These are phyloP conservation scores for Heteromeles arbutifolia DNA, from an alignment of 306 rosid genomes.

Conservation along the genomic window DNA sequence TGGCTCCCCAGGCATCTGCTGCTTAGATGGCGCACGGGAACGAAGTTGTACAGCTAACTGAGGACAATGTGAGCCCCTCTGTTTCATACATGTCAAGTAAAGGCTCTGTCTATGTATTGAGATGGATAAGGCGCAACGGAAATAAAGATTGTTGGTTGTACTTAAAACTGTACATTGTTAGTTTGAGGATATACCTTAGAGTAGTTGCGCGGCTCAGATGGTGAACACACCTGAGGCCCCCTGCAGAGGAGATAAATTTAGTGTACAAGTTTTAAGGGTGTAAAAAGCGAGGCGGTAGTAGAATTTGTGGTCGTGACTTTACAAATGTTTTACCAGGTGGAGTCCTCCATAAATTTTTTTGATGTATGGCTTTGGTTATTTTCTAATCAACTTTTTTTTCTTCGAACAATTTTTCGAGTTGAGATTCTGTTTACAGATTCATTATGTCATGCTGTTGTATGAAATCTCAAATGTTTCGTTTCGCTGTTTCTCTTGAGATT, in stretches of 20 bases:
- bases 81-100: constrained; percentile 26
- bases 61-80: constrained; percentile 41
- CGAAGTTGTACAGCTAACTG: constrained; percentile 48
- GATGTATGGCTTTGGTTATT: constrained; percentile 10
- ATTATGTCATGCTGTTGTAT: neutral
- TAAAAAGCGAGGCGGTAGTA: constrained; percentile 38
- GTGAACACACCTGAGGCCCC: constrained; percentile 28
- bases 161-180: constrained; percentile 50
- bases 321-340: constrained; percentile 32
- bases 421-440: neutral
- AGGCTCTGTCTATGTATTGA: constrained; percentile 30
- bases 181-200: constrained; percentile 44
- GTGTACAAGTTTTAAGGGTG: constrained; percentile 42
- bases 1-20: constrained; percentile 33
- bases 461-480: neutral
- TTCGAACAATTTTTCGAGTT: neutral
- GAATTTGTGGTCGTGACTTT: constrained; percentile 36
- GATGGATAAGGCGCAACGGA: constrained; percentile 31
- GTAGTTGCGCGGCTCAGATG: constrained; percentile 38
- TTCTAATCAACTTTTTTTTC: constrained; percentile 1
- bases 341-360: constrained; percentile 13
- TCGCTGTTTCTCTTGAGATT: neutral
- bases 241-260: constrained; percentile 35
- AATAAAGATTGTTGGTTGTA: constrained; percentile 46
- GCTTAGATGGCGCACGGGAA: constrained; percentile 25